phyloP scores from a whole-genome alignment of 2,329 filamentous ascomycete genomes.

The Pezizomycotina sp. region DNA sequence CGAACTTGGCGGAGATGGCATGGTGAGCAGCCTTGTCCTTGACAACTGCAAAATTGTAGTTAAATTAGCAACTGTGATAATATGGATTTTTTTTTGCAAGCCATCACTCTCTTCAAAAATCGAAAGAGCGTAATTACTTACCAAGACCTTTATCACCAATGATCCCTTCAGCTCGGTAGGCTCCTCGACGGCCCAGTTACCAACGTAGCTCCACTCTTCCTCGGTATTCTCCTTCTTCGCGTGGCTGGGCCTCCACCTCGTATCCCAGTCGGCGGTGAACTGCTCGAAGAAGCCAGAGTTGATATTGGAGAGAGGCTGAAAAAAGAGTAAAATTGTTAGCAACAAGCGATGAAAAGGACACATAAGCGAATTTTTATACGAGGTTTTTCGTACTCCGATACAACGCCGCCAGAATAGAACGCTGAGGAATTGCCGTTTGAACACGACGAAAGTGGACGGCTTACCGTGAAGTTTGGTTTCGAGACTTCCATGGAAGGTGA shows the following conservation, averaged over 20 bases:
- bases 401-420: constrained; percentile 1
- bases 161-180: constrained; percentile 79
- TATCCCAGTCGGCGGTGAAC: constrained; percentile 92
- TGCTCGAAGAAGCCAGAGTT: constrained; percentile 96
- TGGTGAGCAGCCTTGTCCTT: constrained; percentile 98
- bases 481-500: constrained; percentile 43
- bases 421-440: constrained; percentile 1
- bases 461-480: constrained; percentile 78
- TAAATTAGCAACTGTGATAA: constrained; percentile 15
- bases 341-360: constrained; percentile 5
- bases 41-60: constrained; percentile 42
- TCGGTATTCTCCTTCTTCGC: constrained; percentile 84
- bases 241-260: constrained; percentile 82
- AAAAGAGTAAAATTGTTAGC: constrained; percentile 5
- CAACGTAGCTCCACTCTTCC: constrained; percentile 93
- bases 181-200: constrained; percentile 94
- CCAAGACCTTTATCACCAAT: constrained; percentile 80
- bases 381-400: neutral
- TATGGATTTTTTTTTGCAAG: neutral
- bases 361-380: too few relatives aligned
- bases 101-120: constrained; percentile 1
- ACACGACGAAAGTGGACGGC: constrained; percentile 29
- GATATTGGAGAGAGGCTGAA: constrained; percentile 56
- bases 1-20: constrained; percentile 97
- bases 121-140: constrained; percentile 10